phyloP scores from a whole-genome alignment of 305 asterid genomes.

The Fraxinus ornus region DNA sequence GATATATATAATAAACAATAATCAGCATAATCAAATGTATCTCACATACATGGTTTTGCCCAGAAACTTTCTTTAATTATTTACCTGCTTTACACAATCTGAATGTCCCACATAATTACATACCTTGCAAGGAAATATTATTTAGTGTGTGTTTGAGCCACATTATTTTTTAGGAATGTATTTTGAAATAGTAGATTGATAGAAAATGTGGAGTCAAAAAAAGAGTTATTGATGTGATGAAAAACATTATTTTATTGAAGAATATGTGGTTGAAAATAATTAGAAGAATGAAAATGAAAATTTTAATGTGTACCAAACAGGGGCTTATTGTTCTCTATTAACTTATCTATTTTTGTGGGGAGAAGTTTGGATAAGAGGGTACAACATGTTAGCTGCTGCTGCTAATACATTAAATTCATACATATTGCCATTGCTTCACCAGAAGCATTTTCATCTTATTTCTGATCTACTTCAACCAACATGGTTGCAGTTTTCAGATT shows the following conservation, averaged over 20 bases:
- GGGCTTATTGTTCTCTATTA: not conserved
- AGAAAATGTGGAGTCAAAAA: too few relatives aligned
- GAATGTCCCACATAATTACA: not conserved
- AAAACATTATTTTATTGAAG: too few relatives aligned
- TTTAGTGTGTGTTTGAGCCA: too few relatives aligned
- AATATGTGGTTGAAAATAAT: too few relatives aligned
- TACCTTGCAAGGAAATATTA: not conserved
- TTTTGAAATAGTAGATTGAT: too few relatives aligned
- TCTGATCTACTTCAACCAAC: too few relatives aligned
- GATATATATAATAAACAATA: not conserved
- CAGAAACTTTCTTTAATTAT: not conserved
- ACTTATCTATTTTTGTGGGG: not conserved
- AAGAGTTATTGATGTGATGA: too few relatives aligned
- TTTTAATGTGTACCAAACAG: too few relatives aligned
- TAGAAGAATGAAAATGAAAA: too few relatives aligned
- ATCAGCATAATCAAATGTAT: not conserved
- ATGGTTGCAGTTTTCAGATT: not conserved
- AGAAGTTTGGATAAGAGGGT: not conserved
- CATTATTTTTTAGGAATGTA: too few relatives aligned
- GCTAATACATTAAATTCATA: not conserved
- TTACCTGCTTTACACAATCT: not conserved
- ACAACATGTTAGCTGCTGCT: not conserved
- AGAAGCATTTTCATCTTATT: not conserved
- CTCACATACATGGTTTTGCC: not conserved
- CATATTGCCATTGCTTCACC: not conserved